phyloP scores from a whole-genome alignment of 768 basidiomycete species.

The Tephrocybe sp. region DNA sequence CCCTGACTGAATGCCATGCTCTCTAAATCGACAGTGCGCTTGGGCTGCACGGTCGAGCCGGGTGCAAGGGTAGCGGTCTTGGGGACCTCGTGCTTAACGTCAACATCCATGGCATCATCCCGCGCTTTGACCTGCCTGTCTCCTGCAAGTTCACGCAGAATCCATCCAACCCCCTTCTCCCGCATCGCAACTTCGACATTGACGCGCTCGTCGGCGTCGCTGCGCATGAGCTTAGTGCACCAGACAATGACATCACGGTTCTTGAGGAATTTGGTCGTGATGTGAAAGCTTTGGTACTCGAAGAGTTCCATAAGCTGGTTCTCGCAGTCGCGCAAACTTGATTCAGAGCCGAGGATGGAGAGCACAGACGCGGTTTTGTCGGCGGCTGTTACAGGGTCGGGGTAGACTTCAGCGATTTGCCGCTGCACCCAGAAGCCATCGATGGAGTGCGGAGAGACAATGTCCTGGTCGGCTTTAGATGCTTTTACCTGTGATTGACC shows the following conservation, averaged over 20 bases:
- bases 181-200: constrained; percentile 98
- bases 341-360: constrained; percentile 82
- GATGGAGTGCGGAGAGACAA: constrained; percentile 86
- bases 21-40: constrained; percentile 84
- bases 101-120: constrained; percentile 77
- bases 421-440: constrained; percentile 99
- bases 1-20: constrained; percentile 96
- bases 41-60: constrained; percentile 85
- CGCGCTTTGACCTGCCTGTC: constrained; percentile 64
- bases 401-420: constrained; percentile 85
- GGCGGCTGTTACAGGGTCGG: constrained; percentile 92
- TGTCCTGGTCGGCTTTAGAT: constrained; percentile 67
- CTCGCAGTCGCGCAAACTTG: constrained; percentile 87
- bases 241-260: constrained; percentile 96
- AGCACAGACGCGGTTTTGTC: constrained; percentile 88
- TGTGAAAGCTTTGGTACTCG: constrained; percentile 88
- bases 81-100: constrained; percentile 63
- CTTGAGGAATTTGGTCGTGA: constrained; percentile 88
- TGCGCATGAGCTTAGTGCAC: constrained; percentile 95
- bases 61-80: constrained; percentile 87
- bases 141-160: constrained; percentile 83
- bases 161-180: constrained; percentile 96
- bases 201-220: constrained; percentile 83
- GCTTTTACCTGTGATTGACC: constrained; percentile 55
- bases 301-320: constrained; percentile 97